phyloP scores from a whole-genome alignment of 257 asterid species.

The Thymus mandschuricus region DNA sequence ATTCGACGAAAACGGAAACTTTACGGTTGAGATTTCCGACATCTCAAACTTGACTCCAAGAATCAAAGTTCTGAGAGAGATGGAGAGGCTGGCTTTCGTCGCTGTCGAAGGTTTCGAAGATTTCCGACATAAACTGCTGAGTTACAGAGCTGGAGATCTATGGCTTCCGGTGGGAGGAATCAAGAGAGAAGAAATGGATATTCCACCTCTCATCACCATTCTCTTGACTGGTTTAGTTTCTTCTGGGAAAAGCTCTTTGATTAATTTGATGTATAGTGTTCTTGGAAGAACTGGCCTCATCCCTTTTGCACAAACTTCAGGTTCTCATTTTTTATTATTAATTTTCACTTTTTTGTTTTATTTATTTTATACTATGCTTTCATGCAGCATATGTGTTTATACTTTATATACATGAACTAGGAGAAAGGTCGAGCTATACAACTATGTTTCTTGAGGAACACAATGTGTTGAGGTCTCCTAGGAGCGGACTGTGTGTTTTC shows the following conservation, averaged over 20 bases:
- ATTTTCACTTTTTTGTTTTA: no score
- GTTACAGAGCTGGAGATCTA: conserved; percentile 66
- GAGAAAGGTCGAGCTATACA: conserved; percentile 50
- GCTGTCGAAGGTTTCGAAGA: conserved; percentile 60
- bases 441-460: conserved; percentile 73
- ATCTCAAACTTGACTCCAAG: conserved; percentile 57
- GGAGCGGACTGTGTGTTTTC: conserved; percentile 66
- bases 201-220: conserved; percentile 50
- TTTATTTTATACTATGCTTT: no score
- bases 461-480: conserved; percentile 64
- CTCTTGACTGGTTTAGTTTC: conserved; percentile 47
- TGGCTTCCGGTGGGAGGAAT: conserved; percentile 77
- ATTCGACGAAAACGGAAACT: conserved; percentile 57
- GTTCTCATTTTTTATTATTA: conserved; percentile 20
- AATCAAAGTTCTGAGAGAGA: conserved; percentile 55
- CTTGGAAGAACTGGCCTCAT: conserved; percentile 73
- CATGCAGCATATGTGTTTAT: no score
- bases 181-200: conserved; percentile 59
- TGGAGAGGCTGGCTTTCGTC: conserved; percentile 67
- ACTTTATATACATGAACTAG: conserved; percentile 21
- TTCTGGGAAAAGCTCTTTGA: conserved; percentile 65
- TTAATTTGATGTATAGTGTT: conserved; percentile 71
- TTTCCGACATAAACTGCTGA: conserved; percentile 54
- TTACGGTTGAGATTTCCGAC: conserved; percentile 50
- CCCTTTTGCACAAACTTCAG: conserved; percentile 80